These are phyloP conservation scores for Suillus discolor DNA, from an alignment of 768 basidiomycete species.

Conservation along the genomic window DNA sequence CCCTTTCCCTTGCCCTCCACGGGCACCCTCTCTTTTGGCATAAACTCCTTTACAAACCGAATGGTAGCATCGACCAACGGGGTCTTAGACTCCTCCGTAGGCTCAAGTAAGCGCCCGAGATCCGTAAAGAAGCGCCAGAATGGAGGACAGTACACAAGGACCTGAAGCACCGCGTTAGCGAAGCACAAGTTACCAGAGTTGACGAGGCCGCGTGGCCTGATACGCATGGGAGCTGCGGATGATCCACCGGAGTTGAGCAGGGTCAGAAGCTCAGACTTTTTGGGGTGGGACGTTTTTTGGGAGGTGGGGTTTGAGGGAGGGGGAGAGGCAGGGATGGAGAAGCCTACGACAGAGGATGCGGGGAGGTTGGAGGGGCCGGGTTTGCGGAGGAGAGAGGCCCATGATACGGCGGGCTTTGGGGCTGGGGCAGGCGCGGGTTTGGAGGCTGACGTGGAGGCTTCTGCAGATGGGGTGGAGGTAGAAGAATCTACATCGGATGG, in stretches of 20 bases:
- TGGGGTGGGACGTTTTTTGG: conserved; percentile 31
- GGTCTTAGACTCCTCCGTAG: conserved; percentile 35
- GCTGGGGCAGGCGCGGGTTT: conserved; percentile 21
- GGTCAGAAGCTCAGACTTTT: conserved; percentile 52
- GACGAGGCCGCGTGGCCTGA: conserved; percentile 79
- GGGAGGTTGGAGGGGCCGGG: conserved; percentile 53
- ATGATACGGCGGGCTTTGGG: conserved; percentile 54
- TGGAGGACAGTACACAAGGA: conserved; percentile 85
- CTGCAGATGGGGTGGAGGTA: background rate
- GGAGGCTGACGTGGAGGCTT: background rate
- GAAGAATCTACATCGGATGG: conserved; percentile 9
- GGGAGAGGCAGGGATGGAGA: conserved; percentile 64
- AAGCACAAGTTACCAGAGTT: conserved; percentile 99
- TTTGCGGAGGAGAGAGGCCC: conserved; percentile 70
- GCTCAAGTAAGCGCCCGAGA: conserved; percentile 55
- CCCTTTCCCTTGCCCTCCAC: conserved; percentile 40
- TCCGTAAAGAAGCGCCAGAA: conserved; percentile 80
- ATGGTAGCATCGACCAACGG: conserved; percentile 71
- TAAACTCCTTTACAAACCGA: conserved; percentile 80
- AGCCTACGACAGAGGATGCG: conserved; percentile 70
- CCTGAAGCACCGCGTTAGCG: conserved; percentile 92
- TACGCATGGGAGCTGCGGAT: conserved; percentile 28
- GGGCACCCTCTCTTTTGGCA: conserved; percentile 23
- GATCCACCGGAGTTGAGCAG: conserved; percentile 51
- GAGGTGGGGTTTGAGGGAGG: conserved; percentile 21